phyloP scores from a whole-genome alignment of 768 basidiomycete genomes.

The Hydnum rufescens region DNA sequence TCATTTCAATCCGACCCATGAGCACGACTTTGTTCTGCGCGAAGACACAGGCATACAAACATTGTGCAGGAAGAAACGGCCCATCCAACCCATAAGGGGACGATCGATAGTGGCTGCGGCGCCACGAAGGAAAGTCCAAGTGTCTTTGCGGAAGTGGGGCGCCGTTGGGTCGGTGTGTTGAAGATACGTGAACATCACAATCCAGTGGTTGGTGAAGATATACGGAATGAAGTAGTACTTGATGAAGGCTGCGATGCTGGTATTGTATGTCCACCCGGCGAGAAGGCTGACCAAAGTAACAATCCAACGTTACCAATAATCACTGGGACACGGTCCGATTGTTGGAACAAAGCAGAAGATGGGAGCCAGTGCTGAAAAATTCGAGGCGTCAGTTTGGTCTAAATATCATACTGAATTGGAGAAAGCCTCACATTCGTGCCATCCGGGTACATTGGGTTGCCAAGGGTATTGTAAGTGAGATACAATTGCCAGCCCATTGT shows the following conservation, averaged over 20 bases:
- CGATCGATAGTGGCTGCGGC: background rate
- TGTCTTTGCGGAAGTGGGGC: slow-evolving; percentile 1
- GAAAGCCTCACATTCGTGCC: slow-evolving; percentile 51
- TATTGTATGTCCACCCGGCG: slow-evolving; percentile 31
- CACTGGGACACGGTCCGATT: slow-evolving; percentile 57
- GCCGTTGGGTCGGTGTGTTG: background rate
- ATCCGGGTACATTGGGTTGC: slow-evolving; percentile 60
- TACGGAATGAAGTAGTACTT: slow-evolving; percentile 74
- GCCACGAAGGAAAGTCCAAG: slow-evolving; percentile 1
- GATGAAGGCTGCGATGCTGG: slow-evolving; percentile 54
- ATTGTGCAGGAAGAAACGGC: slow-evolving; percentile 1
- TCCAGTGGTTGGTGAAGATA: slow-evolving; percentile 51
- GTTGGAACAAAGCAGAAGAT: slow-evolving; percentile 58
- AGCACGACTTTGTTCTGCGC: slow-evolving; percentile 64
- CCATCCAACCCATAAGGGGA: slow-evolving; percentile 41
- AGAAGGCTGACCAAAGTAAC: slow-evolving; percentile 47
- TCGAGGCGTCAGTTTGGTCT: background rate
- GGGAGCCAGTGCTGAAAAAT: slow-evolving; percentile 52
- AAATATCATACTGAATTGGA: background rate
- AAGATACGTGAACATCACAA: slow-evolving; percentile 79
- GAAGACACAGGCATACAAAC: slow-evolving; percentile 17
- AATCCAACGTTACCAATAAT: slow-evolving; percentile 71
- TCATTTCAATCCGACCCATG: slow-evolving; percentile 79
- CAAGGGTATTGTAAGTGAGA: slow-evolving; percentile 61
- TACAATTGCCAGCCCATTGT: slow-evolving; percentile 76